Base-by-base conservation (phyloP, 1,284 basidiomycete genomes). In the Apiotrichum laibachii region DNA sequence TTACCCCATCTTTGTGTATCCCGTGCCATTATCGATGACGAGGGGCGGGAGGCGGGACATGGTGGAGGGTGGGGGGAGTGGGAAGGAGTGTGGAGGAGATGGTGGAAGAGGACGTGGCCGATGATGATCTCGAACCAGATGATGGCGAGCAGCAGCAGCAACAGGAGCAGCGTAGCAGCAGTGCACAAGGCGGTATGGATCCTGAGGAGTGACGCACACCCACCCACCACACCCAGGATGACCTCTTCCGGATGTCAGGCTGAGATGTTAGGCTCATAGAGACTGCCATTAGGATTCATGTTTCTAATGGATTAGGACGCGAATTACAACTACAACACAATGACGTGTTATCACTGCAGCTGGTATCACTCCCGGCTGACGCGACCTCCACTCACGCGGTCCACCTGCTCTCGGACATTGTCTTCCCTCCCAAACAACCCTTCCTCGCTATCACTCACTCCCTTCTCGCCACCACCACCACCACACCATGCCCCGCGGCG, bases 11-110 rank as follows among this genome's bases (percentile, higher is more conserved):
- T 98, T 98, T 26, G 93, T 95, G 80, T 85, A 97, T 19, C 95
- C 95, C 50, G 94, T 98, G 57, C 95, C 95, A 84, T 97, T 97
- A 82, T 98, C 94, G 73, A 92, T 93, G 68, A 95, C 92, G 72
- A 95, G 90, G 63, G 92, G 92, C 21, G 90, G 87, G 62, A 91
- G 86, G 46, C 86, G 77, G 55, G 89, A 86, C 89, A 92, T 92
- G 53, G 40, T 72, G 66, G 59, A 56, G 18, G 18, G 31, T 4
- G 47, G 33, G 47, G 26, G 33, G 18, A 13, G 33, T 21, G 47
- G 53, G 26, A 31, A 31, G 26, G 26, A 31, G 26, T 31, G 34
- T 42, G 44, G 60, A 55, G 50, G 56, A 19, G 49, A 44, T 31
- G 50, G 55, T n/a, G 10, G 56, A 51, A 34, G 56, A 53, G 53